Evolutionary conservation across 2,329 filamentous ascomycete species (phyloP).

Genomic region (Fusarium siculi): DNA sequence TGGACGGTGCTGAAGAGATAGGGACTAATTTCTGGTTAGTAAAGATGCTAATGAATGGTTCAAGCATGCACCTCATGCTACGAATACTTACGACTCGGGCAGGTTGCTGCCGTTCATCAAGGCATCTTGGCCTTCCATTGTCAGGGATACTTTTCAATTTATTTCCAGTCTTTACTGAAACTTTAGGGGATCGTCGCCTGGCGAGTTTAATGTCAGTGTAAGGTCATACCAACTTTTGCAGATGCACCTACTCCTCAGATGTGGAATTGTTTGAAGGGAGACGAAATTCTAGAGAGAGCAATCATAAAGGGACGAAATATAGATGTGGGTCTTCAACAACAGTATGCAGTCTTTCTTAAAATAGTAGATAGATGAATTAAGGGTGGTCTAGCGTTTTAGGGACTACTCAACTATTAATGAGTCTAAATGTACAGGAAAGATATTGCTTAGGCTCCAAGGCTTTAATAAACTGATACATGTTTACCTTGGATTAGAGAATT

Average conservation of each 20-base stretch:
- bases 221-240: no score
- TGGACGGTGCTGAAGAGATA: neutral
- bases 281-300: neutral
- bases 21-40: neutral
- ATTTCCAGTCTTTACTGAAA: no score
- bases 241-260: neutral
- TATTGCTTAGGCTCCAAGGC: neutral
- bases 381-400: neutral
- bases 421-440: neutral
- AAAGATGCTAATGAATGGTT: no score
- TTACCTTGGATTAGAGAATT: neutral
- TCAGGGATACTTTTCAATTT: neutral
- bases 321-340: neutral
- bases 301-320: neutral
- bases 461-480: rapidly evolving
- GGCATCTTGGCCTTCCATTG: neutral
- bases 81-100: neutral
- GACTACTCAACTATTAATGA: neutral
- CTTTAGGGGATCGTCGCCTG: rapidly evolving
- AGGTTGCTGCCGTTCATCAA: neutral
- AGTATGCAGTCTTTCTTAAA: neutral
- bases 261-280: neutral
- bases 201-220: neutral
- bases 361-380: neutral
- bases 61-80: neutral